Evolutionary conservation across 2,329 filamentous ascomycete species (phyloP), one percentile per base, ranked within the genome.

Genomic region (Phialemoniopsis sp.): DNA sequence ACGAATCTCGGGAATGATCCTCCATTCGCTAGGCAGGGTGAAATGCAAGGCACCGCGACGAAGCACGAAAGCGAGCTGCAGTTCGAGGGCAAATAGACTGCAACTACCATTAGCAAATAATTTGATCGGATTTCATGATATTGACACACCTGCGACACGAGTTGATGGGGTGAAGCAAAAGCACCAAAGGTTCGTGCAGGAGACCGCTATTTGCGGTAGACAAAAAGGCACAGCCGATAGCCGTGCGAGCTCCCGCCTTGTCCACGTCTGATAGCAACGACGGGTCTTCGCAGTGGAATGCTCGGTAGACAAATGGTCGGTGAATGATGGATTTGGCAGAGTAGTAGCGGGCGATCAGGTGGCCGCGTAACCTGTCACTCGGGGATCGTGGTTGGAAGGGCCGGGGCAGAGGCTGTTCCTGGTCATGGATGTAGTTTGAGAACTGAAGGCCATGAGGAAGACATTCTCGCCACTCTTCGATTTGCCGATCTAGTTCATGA

Each of bases 311-410:
- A 17, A 34, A 41, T 3, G 36, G 39, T 13, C 42, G 34, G 38
- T 41, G 38, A 14, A 38, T 34, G 28, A 44, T 44, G n/a, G 38
- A 38, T 29, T 44, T 44, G 21, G 42, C 42, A 6, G 42, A 29
- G 13, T 19, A 38, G 29, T 40, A 41, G n/a, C 38, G 42, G 3
- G 38, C 38, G 15, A 29, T 38, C 26, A 44, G 38, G 16, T 34
- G 29, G 16, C 38, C 38, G 10, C 30, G 31, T 3, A 44, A 35
- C 14, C 42, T 37, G 16, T 41, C 35, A 6, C 29, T 26, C 15
- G 21, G 21, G 6, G 21, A 26, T 26, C 21, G 21, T 6, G 21
- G 21, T 10, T 26, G 21, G 21, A 26, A 26, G 10, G 21, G 21
- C 21, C 10, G 21, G 10, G 21, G 21, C 21, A 26, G 21, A 26